Evolutionary conservation across 192 early-diverging fungal genomes (phyloP), one percentile per base, ranked within the genome.

Genomic region (Mortierella hygrophila): DNA sequence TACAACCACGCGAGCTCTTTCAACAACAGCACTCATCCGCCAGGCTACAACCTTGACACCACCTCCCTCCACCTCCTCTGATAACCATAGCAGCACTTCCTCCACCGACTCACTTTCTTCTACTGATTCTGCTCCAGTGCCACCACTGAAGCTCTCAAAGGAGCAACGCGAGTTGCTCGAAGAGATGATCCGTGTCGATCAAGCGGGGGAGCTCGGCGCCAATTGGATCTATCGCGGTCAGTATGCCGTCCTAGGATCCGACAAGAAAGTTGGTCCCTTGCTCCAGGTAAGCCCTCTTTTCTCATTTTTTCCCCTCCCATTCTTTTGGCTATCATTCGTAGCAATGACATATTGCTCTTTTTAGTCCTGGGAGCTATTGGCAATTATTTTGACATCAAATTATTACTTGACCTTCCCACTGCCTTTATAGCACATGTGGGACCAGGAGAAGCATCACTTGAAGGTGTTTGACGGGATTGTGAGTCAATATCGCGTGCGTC

Each of bases 161-260:
- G 85, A 90, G 23, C 92, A 96, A 78, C 90, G 92, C 63, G 79
- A 91, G 16, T 55, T 93, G 65, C 90, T 96, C 21, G 92, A 91
- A 79, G 88, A 89, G 52, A 96, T 98, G 93, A 93, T 99, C 40
- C 96, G 98, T n/a, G 94, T 99, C 40, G 97, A 99, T 85, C 98
- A 99, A 70, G 97, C 98, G 6, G 98, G 98, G 41, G 98, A 99
- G 84, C 93, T 97, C 6, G 98, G 97, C 2, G 98, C 98, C 37
- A 96, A 98, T 75, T 97, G 91, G 71, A 99, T 99, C 82, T 99
- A 99, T 91, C 94, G 93, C 82, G 98, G 97, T n/a, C 98, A 99
- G 82, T 90, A 96, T 81, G 95, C 94, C 6, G 93, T 97, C 8
- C 89, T 98, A 3, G 91, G 94, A 57, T 85, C 90, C 13, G 92